Base-by-base conservation (phyloP, 306 rosid species). In the Dryas drummondii region DNA sequence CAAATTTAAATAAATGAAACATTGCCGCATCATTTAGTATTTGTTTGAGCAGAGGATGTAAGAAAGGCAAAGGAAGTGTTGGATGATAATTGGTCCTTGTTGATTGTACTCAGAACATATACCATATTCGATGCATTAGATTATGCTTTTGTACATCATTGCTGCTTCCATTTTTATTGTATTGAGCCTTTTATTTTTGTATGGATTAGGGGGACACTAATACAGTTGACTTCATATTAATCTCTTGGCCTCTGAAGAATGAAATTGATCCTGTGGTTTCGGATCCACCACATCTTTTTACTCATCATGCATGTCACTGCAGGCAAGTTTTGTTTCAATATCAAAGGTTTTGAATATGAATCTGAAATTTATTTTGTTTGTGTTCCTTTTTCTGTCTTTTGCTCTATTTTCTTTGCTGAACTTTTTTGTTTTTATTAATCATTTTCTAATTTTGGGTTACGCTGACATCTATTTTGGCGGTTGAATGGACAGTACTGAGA, bases 281-380 rank as follows among this genome's bases (percentile, higher is more conserved):
- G 11, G 86, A 78, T 62, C 80, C 90, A 80, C 80, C 92, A 11
- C 82, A 46, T 76, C 85, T 94, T 44, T 80, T 87, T 80, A 88
- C 97, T 66, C 90, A 94, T 80, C 93, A 92, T 77, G 88, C 88
- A 6, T 92, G 99, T 80, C 91, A 89, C 84, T 89, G 91, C 86
- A 89, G 98, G 99, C 86, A 87, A 81, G 87, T 80, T 79, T 63
- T 79, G 48, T 53, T 63, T 66, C 62, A 75, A 67, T 42, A 51
- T 27, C 22, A 7, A 41, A 63, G 68, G 79, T 61, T 80, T 55
- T 72, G 27, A 53, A 78, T 72, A 69, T 57, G 59, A 70, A 42
- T 52, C 55, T 60, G 57, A 58, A 72, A 64, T 78, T 13, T 16
- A 63, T 75, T 67, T 70, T 16, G 63, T 61, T 51, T 70, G 22